Conservation (phyloP, 2,329 filamentous ascomycete species). For the Stenocarpella maydis region DNA sequence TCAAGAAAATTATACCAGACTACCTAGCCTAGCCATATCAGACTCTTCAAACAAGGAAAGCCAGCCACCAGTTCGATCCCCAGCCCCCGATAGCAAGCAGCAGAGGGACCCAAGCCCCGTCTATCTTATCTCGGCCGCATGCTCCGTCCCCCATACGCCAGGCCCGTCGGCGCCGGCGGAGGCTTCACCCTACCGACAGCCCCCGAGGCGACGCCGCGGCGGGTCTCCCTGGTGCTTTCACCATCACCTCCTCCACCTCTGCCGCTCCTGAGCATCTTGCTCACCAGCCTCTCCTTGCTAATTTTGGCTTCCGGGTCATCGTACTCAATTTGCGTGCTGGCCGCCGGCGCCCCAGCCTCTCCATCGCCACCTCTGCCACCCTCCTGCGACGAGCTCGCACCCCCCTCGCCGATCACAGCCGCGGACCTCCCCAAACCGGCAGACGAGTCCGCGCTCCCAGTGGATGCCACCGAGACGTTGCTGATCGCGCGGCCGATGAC, state of each 20-base stretch:
- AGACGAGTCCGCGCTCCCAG: conserved; percentile 51
- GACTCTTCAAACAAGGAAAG: not conserved
- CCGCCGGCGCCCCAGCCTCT: conserved; percentile 46
- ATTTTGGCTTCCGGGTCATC: conserved; percentile 58
- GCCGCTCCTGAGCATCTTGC: conserved; percentile 48
- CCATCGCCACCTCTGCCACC: conserved; percentile 24
- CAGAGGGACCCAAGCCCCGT: not conserved
- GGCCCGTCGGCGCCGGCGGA: not conserved
- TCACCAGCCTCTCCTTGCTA: conserved; percentile 54
- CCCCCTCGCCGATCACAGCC: conserved; percentile 35
- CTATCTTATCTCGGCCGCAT: conserved; percentile 30
- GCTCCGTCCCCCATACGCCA: conserved; percentile 12
- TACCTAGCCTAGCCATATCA: not conserved
- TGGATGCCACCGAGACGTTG: conserved; percentile 63
- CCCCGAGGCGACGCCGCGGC: conserved; percentile 20
- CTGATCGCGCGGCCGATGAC: conserved; percentile 67
- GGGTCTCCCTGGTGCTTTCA: not conserved
- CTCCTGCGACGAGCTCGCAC: conserved; percentile 32
- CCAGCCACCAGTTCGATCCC: not conserved
- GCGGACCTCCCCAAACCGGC: conserved; percentile 28
- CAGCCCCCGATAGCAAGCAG: too few species aligned
- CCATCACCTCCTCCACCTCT: not conserved
- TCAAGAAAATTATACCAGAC: not conserved
- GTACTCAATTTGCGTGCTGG: conserved; percentile 62
- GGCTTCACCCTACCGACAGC: conserved; percentile 8